phyloP scores from a whole-genome alignment of 306 rosid genomes.

The Rosa persica region DNA sequence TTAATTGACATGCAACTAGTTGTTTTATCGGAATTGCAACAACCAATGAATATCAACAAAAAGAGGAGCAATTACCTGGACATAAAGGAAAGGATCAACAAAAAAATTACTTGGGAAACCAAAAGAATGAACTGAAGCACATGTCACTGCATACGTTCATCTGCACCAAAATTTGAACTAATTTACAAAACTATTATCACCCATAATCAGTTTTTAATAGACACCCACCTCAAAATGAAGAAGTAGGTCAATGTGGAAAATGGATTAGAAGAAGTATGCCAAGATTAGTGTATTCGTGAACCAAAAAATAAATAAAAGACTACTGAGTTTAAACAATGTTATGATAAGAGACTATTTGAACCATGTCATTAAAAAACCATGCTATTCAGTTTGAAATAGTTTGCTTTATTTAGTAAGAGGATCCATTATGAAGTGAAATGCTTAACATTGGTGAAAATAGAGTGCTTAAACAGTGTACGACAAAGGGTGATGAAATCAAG shows the following conservation, averaged over 20 bases:
- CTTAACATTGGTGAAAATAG: background rate
- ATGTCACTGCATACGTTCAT: too few relatives aligned
- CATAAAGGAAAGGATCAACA: too few relatives aligned
- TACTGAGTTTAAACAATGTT: background rate
- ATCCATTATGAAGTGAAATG: background rate
- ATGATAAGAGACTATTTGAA: background rate
- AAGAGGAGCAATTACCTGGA: too few relatives aligned
- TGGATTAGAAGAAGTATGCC: background rate
- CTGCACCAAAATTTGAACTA: too few relatives aligned
- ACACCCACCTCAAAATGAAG: too few relatives aligned
- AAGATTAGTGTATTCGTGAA: background rate
- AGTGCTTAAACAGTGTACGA: background rate
- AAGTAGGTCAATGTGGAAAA: background rate
- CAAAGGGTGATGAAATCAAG: background rate
- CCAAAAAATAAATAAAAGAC: background rate
- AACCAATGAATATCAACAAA: too few relatives aligned
- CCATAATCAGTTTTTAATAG: too few relatives aligned
- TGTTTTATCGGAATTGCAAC: too few relatives aligned
- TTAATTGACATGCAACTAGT: too few relatives aligned
- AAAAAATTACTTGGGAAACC: too few relatives aligned
- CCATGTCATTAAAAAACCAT: background rate
- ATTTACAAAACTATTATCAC: too few relatives aligned
- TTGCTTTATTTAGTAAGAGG: background rate
- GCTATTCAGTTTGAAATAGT: background rate
- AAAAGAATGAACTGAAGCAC: too few relatives aligned